A percentile compares a stretch with the other conserved stretches of the same genome.
phyloP scores from a whole-genome alignment of 129 eudicot genomes.

The Arctium lappa region DNA sequence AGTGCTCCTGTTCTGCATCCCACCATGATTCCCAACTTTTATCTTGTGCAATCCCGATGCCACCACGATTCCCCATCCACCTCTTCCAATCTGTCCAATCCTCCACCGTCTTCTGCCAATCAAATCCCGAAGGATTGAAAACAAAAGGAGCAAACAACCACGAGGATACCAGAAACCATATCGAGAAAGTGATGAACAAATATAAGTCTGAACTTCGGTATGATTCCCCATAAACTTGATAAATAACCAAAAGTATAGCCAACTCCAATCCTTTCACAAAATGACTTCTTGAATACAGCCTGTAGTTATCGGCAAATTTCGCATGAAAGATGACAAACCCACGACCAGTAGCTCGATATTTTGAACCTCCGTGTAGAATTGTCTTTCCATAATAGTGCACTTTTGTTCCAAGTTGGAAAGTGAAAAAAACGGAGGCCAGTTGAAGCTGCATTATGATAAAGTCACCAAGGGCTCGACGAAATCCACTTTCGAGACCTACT shows the following conservation, averaged over 20 bases:
- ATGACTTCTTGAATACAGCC: constrained; percentile 85
- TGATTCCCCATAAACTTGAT: constrained; percentile 66
- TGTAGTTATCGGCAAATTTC: constrained; percentile 79
- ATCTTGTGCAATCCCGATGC: constrained; percentile 71
- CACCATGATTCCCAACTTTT: constrained; percentile 99
- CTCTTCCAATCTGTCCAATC: constrained; percentile 97
- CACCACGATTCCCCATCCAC: constrained; percentile 97
- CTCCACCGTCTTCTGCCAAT: constrained; percentile 94
- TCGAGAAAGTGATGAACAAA: constrained; percentile 67
- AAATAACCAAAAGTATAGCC: constrained; percentile 55
- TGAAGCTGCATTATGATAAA: constrained; percentile 90
- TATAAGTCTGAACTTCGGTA: constrained; percentile 56
- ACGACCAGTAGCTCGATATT: constrained; percentile 93
- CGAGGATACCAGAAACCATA: constrained; percentile 86
- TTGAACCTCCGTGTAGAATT: constrained; percentile 86
- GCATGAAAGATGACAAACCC: constrained; percentile 94
- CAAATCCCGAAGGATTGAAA: constrained; percentile 94
- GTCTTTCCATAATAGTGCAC: constrained; percentile 87
- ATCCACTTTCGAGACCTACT: constrained; percentile 86
- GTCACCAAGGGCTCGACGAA: constrained; percentile 79
- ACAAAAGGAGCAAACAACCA: constrained; percentile 97
- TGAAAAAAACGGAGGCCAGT: constrained; percentile 82
- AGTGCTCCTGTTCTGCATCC: constrained; percentile 84
- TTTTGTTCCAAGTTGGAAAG: constrained; percentile 94
- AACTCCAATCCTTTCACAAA: constrained; percentile 89